Evolutionary conservation across 139 green algal genomes (phyloP), one percentile per base, ranked within the genome.

Genomic region (Klebsormidium nitens): DNA sequence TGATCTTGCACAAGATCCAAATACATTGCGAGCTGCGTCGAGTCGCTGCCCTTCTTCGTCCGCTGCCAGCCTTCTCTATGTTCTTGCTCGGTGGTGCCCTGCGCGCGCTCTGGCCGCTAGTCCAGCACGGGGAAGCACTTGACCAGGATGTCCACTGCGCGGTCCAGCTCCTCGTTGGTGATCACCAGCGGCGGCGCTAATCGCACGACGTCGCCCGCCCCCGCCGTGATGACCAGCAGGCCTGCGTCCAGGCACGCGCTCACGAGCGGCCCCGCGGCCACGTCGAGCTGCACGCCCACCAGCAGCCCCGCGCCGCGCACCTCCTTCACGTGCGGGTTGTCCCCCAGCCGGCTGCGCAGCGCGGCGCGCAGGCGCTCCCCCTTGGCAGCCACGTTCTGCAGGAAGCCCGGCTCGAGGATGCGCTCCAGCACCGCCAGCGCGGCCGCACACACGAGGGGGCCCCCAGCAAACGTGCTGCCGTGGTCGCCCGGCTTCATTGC

Each of bases 391-490:
- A 99, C 90, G 1, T 56, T 59, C 0, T 75, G 64, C 11, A 98
- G 81, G 83, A 99, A 99, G n/a, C 66, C 74, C 0, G 87, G 83
- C n/a, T 89, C 72, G 5, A 38, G 4, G 34, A 83, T 66, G 44
- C 58, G 46, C 46, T 85, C 72, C 17, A 87, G 55, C 19, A 85
- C 80, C 1, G 59, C 60, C 2, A 79, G 70, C 3, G 78, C 82
- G 2, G 75, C 79, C 5, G 23, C 17, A 62, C 90, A 96, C 37
- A 98, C 91, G 40, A 99, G 82, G 0, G 93, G 94, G 81, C 91
- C 91, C 44, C 93, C 93, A 2, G 95, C 95, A 85, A 98, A 99
- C 0, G 95, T 99, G 71, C 87, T 95, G 8, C 95, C 95, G 74
- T 99, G 95, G 79, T 99, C 94, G 5, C 93, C 93, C 34, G 87